phyloP scores from a whole-genome alignment of 106 monocot species.

The Cymbidium sinense region DNA sequence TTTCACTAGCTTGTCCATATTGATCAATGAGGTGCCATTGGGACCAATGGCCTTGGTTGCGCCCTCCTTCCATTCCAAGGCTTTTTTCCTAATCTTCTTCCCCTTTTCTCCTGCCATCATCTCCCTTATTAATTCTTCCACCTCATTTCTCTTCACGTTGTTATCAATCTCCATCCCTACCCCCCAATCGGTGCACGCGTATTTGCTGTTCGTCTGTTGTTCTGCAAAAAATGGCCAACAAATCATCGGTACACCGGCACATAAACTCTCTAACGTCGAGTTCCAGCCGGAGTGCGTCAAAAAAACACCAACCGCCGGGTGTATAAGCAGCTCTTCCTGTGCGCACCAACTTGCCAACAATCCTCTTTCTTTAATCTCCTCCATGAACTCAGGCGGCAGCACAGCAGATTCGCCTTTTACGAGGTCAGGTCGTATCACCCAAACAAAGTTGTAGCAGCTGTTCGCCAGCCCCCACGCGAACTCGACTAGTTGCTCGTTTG shows the following conservation, averaged over 20 bases:
- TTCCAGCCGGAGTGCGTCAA: constrained; percentile 78
- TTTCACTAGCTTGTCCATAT: constrained; percentile 24
- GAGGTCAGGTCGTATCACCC: constrained; percentile 13
- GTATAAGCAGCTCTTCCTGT: constrained; percentile 12
- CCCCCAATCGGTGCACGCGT: constrained; percentile 9
- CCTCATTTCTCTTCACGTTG: constrained; percentile 12
- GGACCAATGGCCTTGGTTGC: background rate
- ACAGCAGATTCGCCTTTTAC: constrained; percentile 13
- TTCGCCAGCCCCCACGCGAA: constrained; percentile 20
- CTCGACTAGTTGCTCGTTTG: constrained; percentile 9
- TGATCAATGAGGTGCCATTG: constrained; percentile 3
- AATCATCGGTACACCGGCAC: constrained; percentile 20
- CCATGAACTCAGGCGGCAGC: constrained; percentile 8
- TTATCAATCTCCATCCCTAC: constrained; percentile 16
- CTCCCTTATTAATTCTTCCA: constrained; percentile 13
- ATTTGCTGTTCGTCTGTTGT: constrained; percentile 25
- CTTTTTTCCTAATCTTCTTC: constrained; percentile 12
- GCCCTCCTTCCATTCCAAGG: constrained; percentile 8
- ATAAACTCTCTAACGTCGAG: constrained; percentile 45
- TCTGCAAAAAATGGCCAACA: constrained; percentile 36
- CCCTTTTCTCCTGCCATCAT: constrained; percentile 14
- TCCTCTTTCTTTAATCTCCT: background rate
- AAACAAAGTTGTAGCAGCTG: constrained; percentile 7
- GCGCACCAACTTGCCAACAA: constrained; percentile 12
- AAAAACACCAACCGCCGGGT: constrained; percentile 24